A percentile compares a stretch with the other conserved stretches of the same genome.
Evolutionary conservation across 2,329 filamentous ascomycete species (phyloP).

Genomic region (Lojkania enalia): DNA sequence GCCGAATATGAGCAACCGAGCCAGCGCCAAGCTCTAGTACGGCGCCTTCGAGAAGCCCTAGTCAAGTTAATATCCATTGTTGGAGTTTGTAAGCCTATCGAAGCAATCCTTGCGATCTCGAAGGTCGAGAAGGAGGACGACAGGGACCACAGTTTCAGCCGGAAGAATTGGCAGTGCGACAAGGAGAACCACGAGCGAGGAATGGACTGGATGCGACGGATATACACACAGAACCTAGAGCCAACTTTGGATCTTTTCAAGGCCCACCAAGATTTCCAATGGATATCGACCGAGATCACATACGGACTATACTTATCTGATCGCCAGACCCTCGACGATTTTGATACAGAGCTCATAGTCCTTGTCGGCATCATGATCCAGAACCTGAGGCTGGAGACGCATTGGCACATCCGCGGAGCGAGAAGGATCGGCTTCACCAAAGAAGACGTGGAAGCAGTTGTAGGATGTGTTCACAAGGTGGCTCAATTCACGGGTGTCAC

Average conservation of each 20-base stretch:
- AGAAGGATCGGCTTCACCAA: constrained; percentile 51
- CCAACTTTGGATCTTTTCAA: constrained; percentile 18
- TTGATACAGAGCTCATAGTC: constrained; percentile 59
- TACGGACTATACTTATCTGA: constrained; percentile 61
- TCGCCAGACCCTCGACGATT: constrained; percentile 54
- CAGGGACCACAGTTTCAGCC: constrained; percentile 54
- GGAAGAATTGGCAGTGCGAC: constrained; percentile 59
- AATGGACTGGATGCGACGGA: constrained; percentile 57
- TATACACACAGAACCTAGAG: constrained; percentile 56
- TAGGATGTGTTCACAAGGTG: constrained; percentile 33
- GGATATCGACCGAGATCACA: constrained; percentile 45
- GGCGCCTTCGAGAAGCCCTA: constrained; percentile 60
- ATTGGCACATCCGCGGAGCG: constrained; percentile 57
- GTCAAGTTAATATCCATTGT: constrained; percentile 59
- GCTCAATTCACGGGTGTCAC: constrained; percentile 18
- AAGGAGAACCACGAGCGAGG: constrained; percentile 56
- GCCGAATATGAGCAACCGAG: constrained; percentile 47
- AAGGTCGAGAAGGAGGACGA: constrained; percentile 58
- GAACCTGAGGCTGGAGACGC: constrained; percentile 54
- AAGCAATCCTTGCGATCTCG: constrained; percentile 58
- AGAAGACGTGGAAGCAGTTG: constrained; percentile 47
- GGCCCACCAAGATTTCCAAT: constrained; percentile 22
- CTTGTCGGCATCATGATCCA: constrained; percentile 60
- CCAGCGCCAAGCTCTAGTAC: constrained; percentile 51
- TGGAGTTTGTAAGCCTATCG: constrained; percentile 64